phyloP scores from a whole-genome alignment of 306 rosid species.

The Herpetospermum pedunculosum region DNA sequence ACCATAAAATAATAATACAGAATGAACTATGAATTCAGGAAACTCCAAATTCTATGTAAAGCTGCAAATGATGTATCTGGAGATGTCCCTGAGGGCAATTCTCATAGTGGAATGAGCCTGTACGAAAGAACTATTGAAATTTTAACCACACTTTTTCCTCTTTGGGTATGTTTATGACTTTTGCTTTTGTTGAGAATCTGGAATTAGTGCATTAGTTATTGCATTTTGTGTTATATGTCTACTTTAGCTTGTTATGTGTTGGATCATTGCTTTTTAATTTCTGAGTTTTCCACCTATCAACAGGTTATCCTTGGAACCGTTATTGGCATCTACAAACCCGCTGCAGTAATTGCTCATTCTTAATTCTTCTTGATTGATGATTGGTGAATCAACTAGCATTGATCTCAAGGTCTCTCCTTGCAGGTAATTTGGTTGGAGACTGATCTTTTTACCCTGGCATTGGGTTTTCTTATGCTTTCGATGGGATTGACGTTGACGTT shows the following conservation, averaged over 20 bases:
- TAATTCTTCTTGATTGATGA: conserved; percentile 14
- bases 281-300: conserved; percentile 19
- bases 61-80: conserved; percentile 53
- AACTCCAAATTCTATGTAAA: conserved; percentile 41
- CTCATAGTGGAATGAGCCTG: conserved; percentile 31
- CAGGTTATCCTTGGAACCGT: conserved; percentile 78
- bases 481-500: conserved; percentile 95
- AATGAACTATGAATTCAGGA: conserved; percentile 26
- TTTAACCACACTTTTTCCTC: conserved; percentile 80
- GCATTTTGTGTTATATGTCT: not conserved
- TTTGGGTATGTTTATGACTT: conserved; percentile 57
- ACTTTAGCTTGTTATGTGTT: not conserved
- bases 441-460: conserved; percentile 75
- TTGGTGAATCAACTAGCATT: conserved; percentile 18
- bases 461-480: conserved; percentile 93
- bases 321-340: conserved; percentile 72
- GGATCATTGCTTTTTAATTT: conserved; percentile 8
- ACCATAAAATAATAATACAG: not conserved
- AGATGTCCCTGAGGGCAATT: conserved; percentile 29
- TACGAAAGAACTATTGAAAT: conserved; percentile 69
- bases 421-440: conserved; percentile 92
- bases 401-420: conserved; percentile 22
- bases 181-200: not conserved
- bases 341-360: conserved; percentile 45
- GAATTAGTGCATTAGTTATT: not conserved